Conservation (phyloP, 1,284 basidiomycete species). For the Malassezia pachydermatis region DNA sequence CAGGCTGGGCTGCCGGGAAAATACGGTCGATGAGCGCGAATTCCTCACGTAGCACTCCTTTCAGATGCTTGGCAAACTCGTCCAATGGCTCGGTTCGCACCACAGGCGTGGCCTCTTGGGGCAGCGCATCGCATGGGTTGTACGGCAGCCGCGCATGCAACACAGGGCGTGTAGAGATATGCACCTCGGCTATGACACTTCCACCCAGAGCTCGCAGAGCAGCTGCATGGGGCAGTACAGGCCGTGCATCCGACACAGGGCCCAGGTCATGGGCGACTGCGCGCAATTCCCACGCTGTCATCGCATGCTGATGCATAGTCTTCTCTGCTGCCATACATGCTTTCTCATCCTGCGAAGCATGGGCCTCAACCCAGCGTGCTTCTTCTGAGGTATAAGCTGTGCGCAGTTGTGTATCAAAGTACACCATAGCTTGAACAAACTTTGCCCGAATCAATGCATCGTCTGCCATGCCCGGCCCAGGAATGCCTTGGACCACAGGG, state of each 20-base stretch:
- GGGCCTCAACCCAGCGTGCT: neutral
- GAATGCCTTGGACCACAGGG: neutral
- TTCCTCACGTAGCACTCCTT: constrained; percentile 56
- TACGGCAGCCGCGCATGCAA: neutral
- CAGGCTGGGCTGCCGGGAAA: constrained; percentile 67
- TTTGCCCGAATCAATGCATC: neutral
- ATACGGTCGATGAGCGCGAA: constrained; percentile 69
- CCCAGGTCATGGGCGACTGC: neutral
- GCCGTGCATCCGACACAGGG: neutral
- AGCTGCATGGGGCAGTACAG: neutral
- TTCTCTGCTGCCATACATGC: neutral
- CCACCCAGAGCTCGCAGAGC: constrained; percentile 2
- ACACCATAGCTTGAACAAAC: neutral
- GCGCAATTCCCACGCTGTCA: constrained; percentile 8
- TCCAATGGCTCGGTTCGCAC: constrained; percentile 56
- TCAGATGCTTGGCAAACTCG: constrained; percentile 50
- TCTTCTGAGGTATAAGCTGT: constrained; percentile 5
- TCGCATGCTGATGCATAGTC: constrained; percentile 1
- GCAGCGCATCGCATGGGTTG: constrained; percentile 11
- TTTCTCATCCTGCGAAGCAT: neutral
- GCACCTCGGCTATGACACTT: constrained; percentile 4
- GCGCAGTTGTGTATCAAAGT: constrained; percentile 9
- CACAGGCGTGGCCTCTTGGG: constrained; percentile 51
- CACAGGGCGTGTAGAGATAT: neutral
- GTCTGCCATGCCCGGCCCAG: neutral